Conservation (phyloP, 1,284 basidiomycete species). For the Marasmius sp. region DNA sequence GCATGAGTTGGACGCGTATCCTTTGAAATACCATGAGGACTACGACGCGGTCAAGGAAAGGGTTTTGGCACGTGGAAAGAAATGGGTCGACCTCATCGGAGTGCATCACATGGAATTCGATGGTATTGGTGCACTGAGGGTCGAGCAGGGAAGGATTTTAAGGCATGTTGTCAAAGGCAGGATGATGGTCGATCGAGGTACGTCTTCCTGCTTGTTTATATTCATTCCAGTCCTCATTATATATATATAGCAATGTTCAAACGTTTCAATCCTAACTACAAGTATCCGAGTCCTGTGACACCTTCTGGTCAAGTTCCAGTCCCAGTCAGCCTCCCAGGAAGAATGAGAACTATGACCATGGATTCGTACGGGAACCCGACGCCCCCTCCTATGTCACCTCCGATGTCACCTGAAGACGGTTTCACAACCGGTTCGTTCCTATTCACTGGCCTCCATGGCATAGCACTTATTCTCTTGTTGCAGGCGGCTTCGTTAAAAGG, state of each 20-base stretch:
- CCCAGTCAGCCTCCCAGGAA: background rate
- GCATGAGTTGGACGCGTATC: constrained; percentile 46
- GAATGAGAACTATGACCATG: background rate
- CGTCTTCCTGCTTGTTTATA: constrained; percentile 9
- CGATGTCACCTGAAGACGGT: background rate
- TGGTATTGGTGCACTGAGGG: constrained; percentile 44
- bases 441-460: too few relatives aligned
- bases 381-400: background rate
- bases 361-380: background rate
- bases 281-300: constrained; percentile 34
- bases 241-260: constrained; percentile 40
- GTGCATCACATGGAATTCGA: constrained; percentile 55
- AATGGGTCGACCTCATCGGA: constrained; percentile 49
- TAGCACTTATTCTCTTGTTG: background rate
- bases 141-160: constrained; percentile 29
- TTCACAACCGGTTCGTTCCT: background rate
- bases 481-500: constrained; percentile 22
- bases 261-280: constrained; percentile 47
- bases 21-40: constrained; percentile 47
- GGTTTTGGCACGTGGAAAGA: constrained; percentile 47
- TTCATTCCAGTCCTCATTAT: background rate
- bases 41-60: constrained; percentile 33
- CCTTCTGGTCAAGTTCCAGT: background rate
- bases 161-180: constrained; percentile 38
- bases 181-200: constrained; percentile 58